Conservation (phyloP, 495 filamentous ascomycete species). For the Paragyromitra xinjiangensis region DNA sequence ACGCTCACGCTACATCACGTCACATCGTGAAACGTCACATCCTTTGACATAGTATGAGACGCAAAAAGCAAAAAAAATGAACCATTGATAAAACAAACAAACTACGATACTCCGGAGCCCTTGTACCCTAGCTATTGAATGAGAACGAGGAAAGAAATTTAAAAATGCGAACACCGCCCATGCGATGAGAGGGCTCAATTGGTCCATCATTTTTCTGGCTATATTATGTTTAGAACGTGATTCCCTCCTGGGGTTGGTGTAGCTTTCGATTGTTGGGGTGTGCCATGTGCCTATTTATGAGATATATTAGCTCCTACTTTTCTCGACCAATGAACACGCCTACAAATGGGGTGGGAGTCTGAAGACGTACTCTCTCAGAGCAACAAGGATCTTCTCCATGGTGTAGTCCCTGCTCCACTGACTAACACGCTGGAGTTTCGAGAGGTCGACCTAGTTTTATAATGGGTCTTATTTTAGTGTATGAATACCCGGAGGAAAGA, state of each 20-base stretch:
- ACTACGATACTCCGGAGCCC: conserved; percentile 32
- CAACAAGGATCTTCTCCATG: conserved; percentile 93
- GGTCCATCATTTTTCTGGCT: background rate
- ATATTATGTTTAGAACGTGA: conserved; percentile 66
- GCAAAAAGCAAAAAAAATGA: conserved; percentile 9
- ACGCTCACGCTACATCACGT: background rate
- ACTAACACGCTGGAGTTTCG: conserved; percentile 79
- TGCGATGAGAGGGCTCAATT: background rate
- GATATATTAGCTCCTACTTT: conserved; percentile 45
- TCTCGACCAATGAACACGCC: background rate
- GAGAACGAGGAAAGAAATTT: conserved; percentile 20
- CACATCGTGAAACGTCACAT: background rate
- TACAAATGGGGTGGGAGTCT: conserved; percentile 49
- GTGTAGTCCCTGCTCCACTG: conserved; percentile 89
- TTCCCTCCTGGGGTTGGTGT: conserved; percentile 89
- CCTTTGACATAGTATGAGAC: background rate
- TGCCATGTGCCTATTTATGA: conserved; percentile 82
- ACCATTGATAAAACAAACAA: conserved; percentile 21
- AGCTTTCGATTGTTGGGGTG: conserved; percentile 91
- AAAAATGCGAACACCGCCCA: background rate
- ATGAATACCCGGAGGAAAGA: conserved; percentile 15
- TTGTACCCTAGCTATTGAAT: conserved; percentile 38
- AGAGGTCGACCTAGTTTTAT: conserved; percentile 75
- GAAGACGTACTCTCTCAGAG: conserved; percentile 74
- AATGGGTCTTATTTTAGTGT: conserved; percentile 17